Base-by-base conservation (phyloP, 2,329 filamentous ascomycete species). In the Elsinoe australis region DNA sequence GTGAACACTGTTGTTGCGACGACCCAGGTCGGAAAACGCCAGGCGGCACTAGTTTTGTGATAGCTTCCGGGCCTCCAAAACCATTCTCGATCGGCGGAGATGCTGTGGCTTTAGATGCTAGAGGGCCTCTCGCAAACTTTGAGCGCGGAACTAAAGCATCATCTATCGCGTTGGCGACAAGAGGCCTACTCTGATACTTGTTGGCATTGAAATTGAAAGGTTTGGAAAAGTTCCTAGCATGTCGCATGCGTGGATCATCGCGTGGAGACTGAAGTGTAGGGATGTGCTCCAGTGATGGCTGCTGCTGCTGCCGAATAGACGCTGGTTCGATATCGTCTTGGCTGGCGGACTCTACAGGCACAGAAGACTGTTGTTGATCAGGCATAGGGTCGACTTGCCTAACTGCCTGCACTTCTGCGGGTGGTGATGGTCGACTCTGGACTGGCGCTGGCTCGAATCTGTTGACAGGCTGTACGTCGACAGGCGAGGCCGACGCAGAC, bases 201-300 rank as follows among this genome's bases (percentile, higher is more conserved):
- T 12, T 44, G 6, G 24, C 17, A n/a, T 26, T 15, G 7, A 29
- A 32, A 15, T 44, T 44, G 39, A 44, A 44, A 2, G 39, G 39
- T 24, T 44, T 44, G 14, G 39, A 44, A 17, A 44, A 44, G 39
- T 44, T 44, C 5, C 39, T 14, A 18, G 39, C 39, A 32, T 44
- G 39, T 31, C 39, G 24, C 24, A 17, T 24, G 17, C 39, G 39
- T 18, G 29, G 39, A 9, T 44, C 39, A 10, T 44, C 39, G 14
- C 39, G 24, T 15, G 39, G 28, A 2, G 39, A 15, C 7, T 24
- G 39, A 17, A 17, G 12, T 21, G 17, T 44, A 4, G 8, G 17
- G 4, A 26, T 9, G 10, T 21, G 39, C 4, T 15, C 39, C 7
- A 10, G 7, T n/a, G 7, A 32, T 19, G 7, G n/a, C 15, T 19